Conservation (phyloP, 768 basidiomycete species). For the Leccinum ochraceum region DNA sequence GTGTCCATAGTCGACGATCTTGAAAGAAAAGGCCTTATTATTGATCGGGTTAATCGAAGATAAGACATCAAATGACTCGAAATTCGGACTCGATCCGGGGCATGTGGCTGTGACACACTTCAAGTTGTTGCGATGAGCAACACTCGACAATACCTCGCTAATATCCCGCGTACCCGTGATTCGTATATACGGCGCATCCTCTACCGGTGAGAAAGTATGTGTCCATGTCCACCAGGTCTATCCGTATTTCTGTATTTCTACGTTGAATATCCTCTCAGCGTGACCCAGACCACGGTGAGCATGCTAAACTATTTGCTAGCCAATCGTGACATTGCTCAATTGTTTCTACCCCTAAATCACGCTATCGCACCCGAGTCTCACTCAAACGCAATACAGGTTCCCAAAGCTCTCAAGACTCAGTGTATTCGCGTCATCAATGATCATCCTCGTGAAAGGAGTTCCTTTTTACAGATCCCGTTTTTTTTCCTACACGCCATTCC, state of each 20-base stretch:
- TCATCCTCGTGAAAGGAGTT: constrained; percentile 77
- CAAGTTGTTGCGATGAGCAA: too few relatives aligned
- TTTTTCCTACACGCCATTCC: constrained; percentile 72
- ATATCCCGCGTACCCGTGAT: constrained; percentile 70
- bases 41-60: too few relatives aligned
- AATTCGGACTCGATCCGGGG: too few relatives aligned
- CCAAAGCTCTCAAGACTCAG: constrained; percentile 8
- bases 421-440: constrained; percentile 54
- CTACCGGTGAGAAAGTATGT: constrained; percentile 74
- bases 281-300: constrained; percentile 64
- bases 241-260: constrained; percentile 94
- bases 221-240: constrained; percentile 91
- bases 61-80: too few relatives aligned
- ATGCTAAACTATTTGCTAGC: constrained; percentile 29
- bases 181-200: constrained; percentile 84
- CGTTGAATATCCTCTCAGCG: constrained; percentile 71
- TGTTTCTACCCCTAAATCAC: constrained; percentile 78
- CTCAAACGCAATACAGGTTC: constrained; percentile 70
- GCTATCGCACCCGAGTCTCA: constrained; percentile 71
- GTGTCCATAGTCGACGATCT: background rate
- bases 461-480: constrained; percentile 95
- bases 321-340: constrained; percentile 32
- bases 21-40: background rate
- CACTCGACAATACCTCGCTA: constrained; percentile 61
- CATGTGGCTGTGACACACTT: too few relatives aligned